Evolutionary conservation across 2,329 filamentous ascomycete species (phyloP).

Genomic region (Huntiella bhutanensis): DNA sequence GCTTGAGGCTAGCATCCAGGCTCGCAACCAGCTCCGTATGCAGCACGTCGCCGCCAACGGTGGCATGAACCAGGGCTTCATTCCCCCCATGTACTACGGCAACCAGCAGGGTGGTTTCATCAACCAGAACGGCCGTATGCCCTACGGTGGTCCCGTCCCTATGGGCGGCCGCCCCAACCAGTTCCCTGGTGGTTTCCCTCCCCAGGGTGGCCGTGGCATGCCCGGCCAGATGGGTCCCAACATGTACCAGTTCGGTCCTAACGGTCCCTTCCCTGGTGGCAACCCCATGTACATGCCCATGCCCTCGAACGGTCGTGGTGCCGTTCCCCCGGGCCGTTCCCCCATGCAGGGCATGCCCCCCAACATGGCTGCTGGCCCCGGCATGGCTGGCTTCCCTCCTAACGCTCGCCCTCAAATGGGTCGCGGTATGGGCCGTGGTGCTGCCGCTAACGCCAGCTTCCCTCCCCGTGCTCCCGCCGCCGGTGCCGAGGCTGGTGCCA

Average conservation of each 20-base stretch:
- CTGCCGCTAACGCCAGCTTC: slow-evolving; percentile 26
- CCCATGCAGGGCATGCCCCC: slow-evolving; percentile 59
- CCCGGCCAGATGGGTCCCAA: slow-evolving; percentile 75
- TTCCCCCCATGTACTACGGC: slow-evolving; percentile 74
- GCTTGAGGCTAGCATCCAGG: slow-evolving; percentile 97
- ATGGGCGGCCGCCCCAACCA: slow-evolving; percentile 71
- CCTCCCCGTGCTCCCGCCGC: slow-evolving; percentile 22
- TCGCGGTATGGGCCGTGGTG: slow-evolving; percentile 26
- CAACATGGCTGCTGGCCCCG: slow-evolving; percentile 34
- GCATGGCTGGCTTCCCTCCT: slow-evolving; percentile 38
- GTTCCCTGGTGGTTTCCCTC: slow-evolving; percentile 65
- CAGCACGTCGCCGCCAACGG: slow-evolving; percentile 87
- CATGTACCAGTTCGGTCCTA: slow-evolving; percentile 74
- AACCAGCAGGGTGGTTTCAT: slow-evolving; percentile 51
- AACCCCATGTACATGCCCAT: slow-evolving; percentile 71
- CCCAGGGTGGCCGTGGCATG: slow-evolving; percentile 72
- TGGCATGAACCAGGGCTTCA: slow-evolving; percentile 72
- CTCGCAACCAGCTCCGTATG: slow-evolving; percentile 95
- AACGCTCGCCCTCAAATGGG: slow-evolving; percentile 34
- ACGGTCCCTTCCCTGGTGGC: slow-evolving; percentile 57
- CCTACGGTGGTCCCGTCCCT: slow-evolving; percentile 50
- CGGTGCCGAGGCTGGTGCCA: slow-evolving; percentile 4
- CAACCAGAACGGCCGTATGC: slow-evolving; percentile 44
- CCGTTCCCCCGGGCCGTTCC: slow-evolving; percentile 47
- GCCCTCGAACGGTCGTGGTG: slow-evolving; percentile 41